Percentiles rank a stretch among this genome's conserved stretches.
phyloP scores from a whole-genome alignment of 305 asterid genomes.

The Coffea humblotiana region DNA sequence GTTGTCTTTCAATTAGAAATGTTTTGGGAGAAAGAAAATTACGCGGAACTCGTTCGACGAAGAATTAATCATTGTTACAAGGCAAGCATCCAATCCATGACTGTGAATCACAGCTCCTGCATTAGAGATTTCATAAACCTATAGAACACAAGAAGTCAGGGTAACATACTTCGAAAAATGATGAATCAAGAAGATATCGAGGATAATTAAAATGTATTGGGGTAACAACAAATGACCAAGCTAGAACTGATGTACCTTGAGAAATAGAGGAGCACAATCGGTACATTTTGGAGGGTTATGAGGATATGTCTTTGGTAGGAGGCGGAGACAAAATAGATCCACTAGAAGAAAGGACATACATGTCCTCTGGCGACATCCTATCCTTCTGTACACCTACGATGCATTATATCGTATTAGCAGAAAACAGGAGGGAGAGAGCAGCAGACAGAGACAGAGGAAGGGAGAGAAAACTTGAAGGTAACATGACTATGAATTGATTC shows the following conservation, averaged over 20 bases:
- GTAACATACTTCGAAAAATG: background rate
- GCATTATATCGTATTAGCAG: background rate
- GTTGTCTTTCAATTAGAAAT: background rate
- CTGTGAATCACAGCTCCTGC: conserved; percentile 26
- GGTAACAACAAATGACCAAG: background rate
- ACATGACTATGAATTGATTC: conserved; percentile 23
- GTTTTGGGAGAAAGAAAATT: background rate
- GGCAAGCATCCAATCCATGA: conserved; percentile 24
- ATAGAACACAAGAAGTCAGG: background rate
- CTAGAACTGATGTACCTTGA: conserved; percentile 10
- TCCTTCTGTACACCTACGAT: conserved; percentile 63
- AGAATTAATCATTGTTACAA: conserved; percentile 17
- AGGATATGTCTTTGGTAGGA: conserved; percentile 20
- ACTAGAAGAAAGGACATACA: conserved; percentile 54
- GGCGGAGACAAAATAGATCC: conserved; percentile 49
- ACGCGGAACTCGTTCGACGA: conserved; percentile 18
- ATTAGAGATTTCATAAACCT: conserved; percentile 10
- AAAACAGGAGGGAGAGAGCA: background rate
- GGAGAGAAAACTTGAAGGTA: conserved; percentile 18
- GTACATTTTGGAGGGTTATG: conserved; percentile 16
- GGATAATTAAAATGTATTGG: no score
- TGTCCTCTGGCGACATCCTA: conserved; percentile 66
- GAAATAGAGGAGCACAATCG: conserved; percentile 23
- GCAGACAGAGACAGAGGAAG: background rate
- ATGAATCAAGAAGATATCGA: background rate